A percentile compares a stretch with the other conserved stretches of the same genome.
phyloP scores from a whole-genome alignment of 1,284 basidiomycete species.

The Ceratobasidium sp. region DNA sequence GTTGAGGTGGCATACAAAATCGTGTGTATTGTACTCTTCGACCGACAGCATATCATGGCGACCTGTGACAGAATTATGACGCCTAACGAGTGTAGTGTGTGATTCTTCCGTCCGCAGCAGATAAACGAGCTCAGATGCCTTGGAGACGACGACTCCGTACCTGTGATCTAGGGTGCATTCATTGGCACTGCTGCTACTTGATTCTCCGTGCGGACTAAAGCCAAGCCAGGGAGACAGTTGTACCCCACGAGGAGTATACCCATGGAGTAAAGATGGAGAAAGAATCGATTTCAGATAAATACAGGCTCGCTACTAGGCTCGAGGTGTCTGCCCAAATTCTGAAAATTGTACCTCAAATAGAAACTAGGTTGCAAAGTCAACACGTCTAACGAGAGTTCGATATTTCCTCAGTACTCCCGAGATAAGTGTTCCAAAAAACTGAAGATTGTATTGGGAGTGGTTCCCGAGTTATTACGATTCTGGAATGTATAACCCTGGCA shows the following conservation, averaged over 20 bases:
- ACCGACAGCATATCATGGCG: neutral
- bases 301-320: neutral
- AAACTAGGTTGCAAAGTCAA: too few species aligned
- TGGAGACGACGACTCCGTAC: neutral
- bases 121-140: neutral
- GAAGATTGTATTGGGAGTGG: too few species aligned
- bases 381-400: too few species aligned
- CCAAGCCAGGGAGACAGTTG: neutral
- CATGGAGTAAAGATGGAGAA: neutral
- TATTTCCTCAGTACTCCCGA: too few species aligned
- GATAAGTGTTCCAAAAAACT: too few species aligned
- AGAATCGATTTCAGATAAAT: neutral
- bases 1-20: neutral
- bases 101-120: conserved; percentile 6
- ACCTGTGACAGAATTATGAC: neutral
- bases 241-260: neutral
- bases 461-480: too few species aligned
- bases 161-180: too few species aligned
- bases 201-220: neutral
- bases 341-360: too few species aligned
- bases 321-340: too few species aligned
- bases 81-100: neutral
- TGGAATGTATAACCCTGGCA: too few species aligned
- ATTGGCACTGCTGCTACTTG: neutral
- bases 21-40: neutral